Percentiles rank a stretch among this genome's conserved stretches.
Evolutionary conservation across 2,329 filamentous ascomycete species (phyloP).

Genomic region (Nigrospora osmanthi): DNA sequence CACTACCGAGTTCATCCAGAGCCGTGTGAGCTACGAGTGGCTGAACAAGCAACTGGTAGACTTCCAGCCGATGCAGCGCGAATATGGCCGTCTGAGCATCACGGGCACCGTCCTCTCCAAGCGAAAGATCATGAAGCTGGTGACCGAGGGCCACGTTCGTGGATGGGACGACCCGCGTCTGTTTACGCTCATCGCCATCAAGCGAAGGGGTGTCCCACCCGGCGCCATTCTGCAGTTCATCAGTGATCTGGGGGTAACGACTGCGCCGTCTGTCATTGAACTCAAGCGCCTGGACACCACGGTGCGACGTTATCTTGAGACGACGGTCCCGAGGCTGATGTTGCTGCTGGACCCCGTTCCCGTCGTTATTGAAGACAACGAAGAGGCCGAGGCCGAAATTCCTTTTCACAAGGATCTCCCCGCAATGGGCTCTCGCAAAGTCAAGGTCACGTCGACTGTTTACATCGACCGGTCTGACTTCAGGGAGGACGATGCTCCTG

Average conservation of each 20-base stretch:
- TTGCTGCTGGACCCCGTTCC: constrained; percentile 79
- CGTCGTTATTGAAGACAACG: constrained; percentile 72
- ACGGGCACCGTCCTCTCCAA: constrained; percentile 84
- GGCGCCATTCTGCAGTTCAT: constrained; percentile 85
- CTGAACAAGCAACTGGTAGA: constrained; percentile 74
- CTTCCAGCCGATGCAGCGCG: constrained; percentile 90
- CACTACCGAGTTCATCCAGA: constrained; percentile 85
- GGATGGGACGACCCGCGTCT: constrained; percentile 89
- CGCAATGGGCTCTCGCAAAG: constrained; percentile 51
- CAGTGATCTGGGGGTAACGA: constrained; percentile 86
- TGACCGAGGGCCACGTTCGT: constrained; percentile 69
- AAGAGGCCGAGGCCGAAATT: constrained; percentile 60
- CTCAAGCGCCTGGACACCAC: constrained; percentile 77
- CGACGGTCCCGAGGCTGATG: constrained; percentile 82
- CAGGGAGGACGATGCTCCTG: constrained; percentile 60
- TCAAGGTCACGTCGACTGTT: constrained; percentile 65
- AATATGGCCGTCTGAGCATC: constrained; percentile 68
- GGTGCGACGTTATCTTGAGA: constrained; percentile 79
- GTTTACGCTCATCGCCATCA: constrained; percentile 78
- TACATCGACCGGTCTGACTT: constrained; percentile 83
- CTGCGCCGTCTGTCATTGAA: constrained; percentile 70
- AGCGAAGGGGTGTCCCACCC: constrained; percentile 78
- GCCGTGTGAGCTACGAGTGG: constrained; percentile 84
- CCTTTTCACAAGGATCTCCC: constrained; percentile 81
- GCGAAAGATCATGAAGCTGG: constrained; percentile 72